A percentile compares a stretch with the other conserved stretches of the same genome.
These are phyloP conservation scores for Thymus quinquecostatus DNA, from an alignment of 257 asterid species.

Conservation along the genomic window DNA sequence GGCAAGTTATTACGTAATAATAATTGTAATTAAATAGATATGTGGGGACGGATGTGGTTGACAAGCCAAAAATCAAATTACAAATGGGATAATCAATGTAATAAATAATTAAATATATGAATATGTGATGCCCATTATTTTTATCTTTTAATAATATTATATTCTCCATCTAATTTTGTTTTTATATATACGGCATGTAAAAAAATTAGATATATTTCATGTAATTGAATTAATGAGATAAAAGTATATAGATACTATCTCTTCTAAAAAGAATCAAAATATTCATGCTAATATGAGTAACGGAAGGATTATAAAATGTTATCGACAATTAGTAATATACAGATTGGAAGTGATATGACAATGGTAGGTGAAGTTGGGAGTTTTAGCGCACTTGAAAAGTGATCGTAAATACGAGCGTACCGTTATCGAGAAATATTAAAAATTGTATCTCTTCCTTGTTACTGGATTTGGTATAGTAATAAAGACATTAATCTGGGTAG, in stretches of 20 bases:
- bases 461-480: too few relatives aligned
- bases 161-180: conserved; percentile 27
- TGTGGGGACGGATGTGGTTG: conserved; percentile 32
- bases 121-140: conserved; percentile 15
- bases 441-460: too few relatives aligned
- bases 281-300: too few relatives aligned
- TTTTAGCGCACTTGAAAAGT: too few relatives aligned
- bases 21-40: conserved; percentile 23
- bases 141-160: conserved; percentile 1
- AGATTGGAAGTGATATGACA: too few relatives aligned
- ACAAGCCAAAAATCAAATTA: conserved; percentile 32
- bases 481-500: background rate
- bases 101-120: background rate
- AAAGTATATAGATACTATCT: background rate
- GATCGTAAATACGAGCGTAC: too few relatives aligned
- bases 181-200: background rate
- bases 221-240: background rate
- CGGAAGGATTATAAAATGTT: too few relatives aligned
- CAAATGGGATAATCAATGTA: conserved; percentile 24
- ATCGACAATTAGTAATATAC: too few relatives aligned
- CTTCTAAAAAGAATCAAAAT: background rate
- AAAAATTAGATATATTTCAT: background rate
- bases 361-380: too few relatives aligned
- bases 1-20: background rate
- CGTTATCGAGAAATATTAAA: too few relatives aligned